These are phyloP conservation scores for Pigoraptor vietnamica DNA, from an alignment of 78 protist genomes.

Conservation along the genomic window DNA sequence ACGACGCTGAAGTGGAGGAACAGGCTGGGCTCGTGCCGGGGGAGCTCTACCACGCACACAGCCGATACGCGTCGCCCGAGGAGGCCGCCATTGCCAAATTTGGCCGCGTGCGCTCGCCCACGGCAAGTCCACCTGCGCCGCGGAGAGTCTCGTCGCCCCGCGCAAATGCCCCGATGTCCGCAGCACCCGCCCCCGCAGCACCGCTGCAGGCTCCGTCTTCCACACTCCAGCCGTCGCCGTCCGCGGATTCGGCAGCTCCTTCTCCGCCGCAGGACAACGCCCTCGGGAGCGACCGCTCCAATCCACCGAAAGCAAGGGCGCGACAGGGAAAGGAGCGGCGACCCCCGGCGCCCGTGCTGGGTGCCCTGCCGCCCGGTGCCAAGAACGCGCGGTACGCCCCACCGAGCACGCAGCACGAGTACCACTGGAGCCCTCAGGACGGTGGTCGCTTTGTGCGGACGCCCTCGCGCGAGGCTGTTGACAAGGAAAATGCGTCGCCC, in stretches of 20 bases:
- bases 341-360: background rate
- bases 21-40: background rate
- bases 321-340: background rate
- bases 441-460: background rate
- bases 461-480: background rate
- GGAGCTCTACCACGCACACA: background rate
- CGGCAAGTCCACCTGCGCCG: background rate
- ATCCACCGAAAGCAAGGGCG: too few relatives aligned
- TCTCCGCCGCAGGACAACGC: too few relatives aligned
- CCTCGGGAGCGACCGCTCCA: too few relatives aligned
- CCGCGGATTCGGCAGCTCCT: too few relatives aligned
- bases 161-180: background rate
- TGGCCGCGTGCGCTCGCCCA: background rate
- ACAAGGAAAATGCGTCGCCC: background rate
- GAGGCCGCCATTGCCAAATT: background rate
- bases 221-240: too few relatives aligned
- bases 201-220: too few relatives aligned
- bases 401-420: background rate
- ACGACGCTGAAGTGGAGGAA: background rate
- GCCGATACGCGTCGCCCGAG: background rate
- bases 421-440: background rate
- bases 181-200: background rate
- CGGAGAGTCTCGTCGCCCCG: background rate
- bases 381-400: background rate
- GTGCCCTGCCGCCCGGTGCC: background rate